Evolutionary conservation across 495 filamentous ascomycete species (phyloP), one percentile per base, ranked within the genome.

Genomic region (Xylaria curta): DNA sequence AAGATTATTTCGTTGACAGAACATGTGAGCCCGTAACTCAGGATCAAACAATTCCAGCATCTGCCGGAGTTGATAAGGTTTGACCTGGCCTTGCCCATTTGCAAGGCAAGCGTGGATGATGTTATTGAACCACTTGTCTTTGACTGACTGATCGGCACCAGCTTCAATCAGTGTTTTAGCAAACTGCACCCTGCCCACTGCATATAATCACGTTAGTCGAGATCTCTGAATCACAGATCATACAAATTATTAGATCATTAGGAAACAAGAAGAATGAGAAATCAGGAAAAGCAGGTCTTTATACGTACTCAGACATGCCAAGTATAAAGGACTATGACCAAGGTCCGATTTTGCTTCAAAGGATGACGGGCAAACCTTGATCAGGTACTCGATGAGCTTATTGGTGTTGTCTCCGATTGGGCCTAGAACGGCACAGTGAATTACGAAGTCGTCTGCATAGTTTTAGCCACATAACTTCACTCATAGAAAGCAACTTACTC

Each of bases 361-460:
- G 38, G 81, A 83, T n/a, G 84, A 81, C 0, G 92, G 91, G 66
- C 83, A 83, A 28, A 85, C 78, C 24, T 88, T 82, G 44, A 91
- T 74, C 3, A 93, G 79, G 71, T 92, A 91, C 58, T 89, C 80
- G 46, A 94, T 81, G 19, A 93, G 77, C n/a, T 81, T 81, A 36
- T 79, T 78, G 0, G 86, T 82, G 15, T 82, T 82, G 15, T 80
- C 77, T 9, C 67, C 73, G 0, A 77, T 72, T 0, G 74, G 47
- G 0, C 83, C 81, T 59, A 90, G 80, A 8, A 94, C 82, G 2
- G 90, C 91, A 68, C 85, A 88, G 77, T 94, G 92, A 24, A 94
- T 83, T 17, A 89, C 83, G 46, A 92, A 82, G 9, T 93, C 84
- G 61, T 84, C 89, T 91, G 33, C 13, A 53, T 59, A 54, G 42